Evolutionary conservation across 2,329 filamentous ascomycete species (phyloP).

Genomic region (Phoma sp.): DNA sequence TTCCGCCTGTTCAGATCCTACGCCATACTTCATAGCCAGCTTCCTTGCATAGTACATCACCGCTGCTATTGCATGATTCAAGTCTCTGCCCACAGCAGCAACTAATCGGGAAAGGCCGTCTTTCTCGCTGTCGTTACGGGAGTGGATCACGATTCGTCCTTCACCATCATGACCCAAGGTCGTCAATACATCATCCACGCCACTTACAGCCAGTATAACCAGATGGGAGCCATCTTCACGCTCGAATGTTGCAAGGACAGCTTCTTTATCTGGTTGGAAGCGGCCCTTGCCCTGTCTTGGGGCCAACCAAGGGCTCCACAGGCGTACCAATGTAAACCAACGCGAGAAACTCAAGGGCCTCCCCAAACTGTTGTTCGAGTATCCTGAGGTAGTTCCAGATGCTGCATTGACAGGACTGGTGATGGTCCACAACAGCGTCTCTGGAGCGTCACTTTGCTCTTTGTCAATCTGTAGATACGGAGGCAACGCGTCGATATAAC

Average conservation of each 20-base stretch:
- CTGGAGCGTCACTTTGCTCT: slow-evolving; percentile 70
- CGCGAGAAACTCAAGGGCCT: slow-evolving; percentile 69
- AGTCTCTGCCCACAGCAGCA: slow-evolving; percentile 73
- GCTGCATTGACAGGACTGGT: slow-evolving; percentile 64
- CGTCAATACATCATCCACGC: slow-evolving; percentile 72
- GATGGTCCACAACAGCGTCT: slow-evolving; percentile 75
- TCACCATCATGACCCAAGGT: slow-evolving; percentile 70
- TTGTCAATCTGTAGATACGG: slow-evolving; percentile 61
- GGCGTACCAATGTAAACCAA: slow-evolving; percentile 82
- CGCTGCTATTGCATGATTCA: slow-evolving; percentile 79
- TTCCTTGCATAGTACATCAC: slow-evolving; percentile 88
- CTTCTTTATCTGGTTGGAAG: slow-evolving; percentile 78
- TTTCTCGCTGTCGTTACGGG: slow-evolving; percentile 72
- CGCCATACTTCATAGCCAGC: slow-evolving; percentile 60
- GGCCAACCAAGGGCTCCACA: slow-evolving; percentile 85
- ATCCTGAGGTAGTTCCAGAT: slow-evolving; percentile 64
- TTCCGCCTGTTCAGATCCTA: slow-evolving; percentile 53
- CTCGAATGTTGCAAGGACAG: slow-evolving; percentile 79
- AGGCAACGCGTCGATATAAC: slow-evolving; percentile 67
- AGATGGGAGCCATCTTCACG: slow-evolving; percentile 75
- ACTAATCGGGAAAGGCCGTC: slow-evolving; percentile 68
- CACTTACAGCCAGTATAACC: slow-evolving; percentile 80
- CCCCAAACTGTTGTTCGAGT: slow-evolving; percentile 66
- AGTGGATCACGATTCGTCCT: slow-evolving; percentile 73
- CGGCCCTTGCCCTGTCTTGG: slow-evolving; percentile 78